A percentile compares a stretch with the other conserved stretches of the same genome.
Conservation (phyloP, 1,139 yeast species). For the Kurtzmaniella quercitrusa region DNA sequence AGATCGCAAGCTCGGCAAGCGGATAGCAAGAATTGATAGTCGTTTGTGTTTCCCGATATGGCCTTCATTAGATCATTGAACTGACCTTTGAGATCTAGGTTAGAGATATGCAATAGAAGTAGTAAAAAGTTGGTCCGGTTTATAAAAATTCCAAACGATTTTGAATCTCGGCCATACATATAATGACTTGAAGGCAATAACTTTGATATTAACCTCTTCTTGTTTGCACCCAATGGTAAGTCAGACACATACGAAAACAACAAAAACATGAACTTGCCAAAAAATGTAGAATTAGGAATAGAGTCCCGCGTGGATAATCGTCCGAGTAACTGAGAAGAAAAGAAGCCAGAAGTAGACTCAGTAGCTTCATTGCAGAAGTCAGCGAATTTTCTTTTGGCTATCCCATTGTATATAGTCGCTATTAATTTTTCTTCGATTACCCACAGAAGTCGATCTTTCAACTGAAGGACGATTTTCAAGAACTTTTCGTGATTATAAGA, state of each 20-base stretch:
- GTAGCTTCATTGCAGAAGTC: conserved; percentile 34
- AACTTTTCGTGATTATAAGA: conserved; percentile 22
- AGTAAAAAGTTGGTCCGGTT: conserved; percentile 37
- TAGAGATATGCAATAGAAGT: conserved; percentile 31
- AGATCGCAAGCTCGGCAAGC: conserved; percentile 20
- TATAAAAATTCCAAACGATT: conserved; percentile 28
- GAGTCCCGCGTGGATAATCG: conserved; percentile 25
- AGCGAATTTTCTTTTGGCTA: conserved; percentile 32
- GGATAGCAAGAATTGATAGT: conserved; percentile 22
- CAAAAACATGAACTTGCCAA: conserved; percentile 36
- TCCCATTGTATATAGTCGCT: conserved; percentile 23
- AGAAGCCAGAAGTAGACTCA: conserved; percentile 4
- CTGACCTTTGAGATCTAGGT: conserved; percentile 29
- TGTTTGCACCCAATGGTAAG: conserved; percentile 20
- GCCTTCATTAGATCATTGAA: conserved; percentile 22
- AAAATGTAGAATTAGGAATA: conserved; percentile 30
- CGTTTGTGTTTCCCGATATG: conserved; percentile 18
- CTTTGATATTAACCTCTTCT: conserved; percentile 34
- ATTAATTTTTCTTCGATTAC: conserved; percentile 34
- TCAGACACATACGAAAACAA: conserved; percentile 31
- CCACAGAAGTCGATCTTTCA: conserved; percentile 30
- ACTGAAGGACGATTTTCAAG: conserved; percentile 25
- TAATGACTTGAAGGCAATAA: conserved; percentile 36
- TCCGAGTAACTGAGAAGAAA: conserved; percentile 22
- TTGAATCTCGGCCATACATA: conserved; percentile 22